Evolutionary conservation across 768 basidiomycete genomes (phyloP), one percentile per base, ranked within the genome.

Genomic region (Amanita rimosa): DNA sequence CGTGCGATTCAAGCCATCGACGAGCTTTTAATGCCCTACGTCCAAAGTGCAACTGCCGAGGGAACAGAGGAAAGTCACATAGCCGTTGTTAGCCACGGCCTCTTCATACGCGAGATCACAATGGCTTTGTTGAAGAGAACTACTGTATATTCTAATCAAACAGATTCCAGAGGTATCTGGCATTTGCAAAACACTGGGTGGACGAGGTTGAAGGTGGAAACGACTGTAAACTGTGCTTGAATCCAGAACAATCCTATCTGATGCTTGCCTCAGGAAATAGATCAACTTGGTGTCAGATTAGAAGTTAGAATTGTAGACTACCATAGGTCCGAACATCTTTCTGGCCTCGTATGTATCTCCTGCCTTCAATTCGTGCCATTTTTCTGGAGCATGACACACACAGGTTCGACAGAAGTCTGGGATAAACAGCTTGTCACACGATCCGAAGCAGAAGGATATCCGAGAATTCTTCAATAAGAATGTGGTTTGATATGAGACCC

Each of bases 391-490:
- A 33, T 9, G 42, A 9, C 40, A 14, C 41, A n/a, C 16, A 22
- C 44, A 67, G 65, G 59, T 60, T 45, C 78, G 88, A 3, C 88
- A 92, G 61, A 76, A 72, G 51, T 86, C 85, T 2, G 87, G 90
- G 1, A 82, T 88, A 40, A 82, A 85, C 5, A 80, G 77, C 41
- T 60, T 74, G 10, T 75, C 81, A 1, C 74, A 83, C 58, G 89
- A 93, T 58, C 78, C 80, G 26, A 77, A 76, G 51, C 89, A 94
- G 60, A 71, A 75, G 53, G 79, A 83, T 58, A 83, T 93, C 40
- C 74, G 85, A 17, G 70, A 73, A 2, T 91, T 89, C 69, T 86
- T 91, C 55, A 72, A 74, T 34, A 71, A 73, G 51, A 53, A 44
- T 34, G 46, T 22, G 5, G 13, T 7, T 46, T 33, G 46, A 34